phyloP scores from a whole-genome alignment of 495 filamentous ascomycete genomes.

The Daldinia loculata region DNA sequence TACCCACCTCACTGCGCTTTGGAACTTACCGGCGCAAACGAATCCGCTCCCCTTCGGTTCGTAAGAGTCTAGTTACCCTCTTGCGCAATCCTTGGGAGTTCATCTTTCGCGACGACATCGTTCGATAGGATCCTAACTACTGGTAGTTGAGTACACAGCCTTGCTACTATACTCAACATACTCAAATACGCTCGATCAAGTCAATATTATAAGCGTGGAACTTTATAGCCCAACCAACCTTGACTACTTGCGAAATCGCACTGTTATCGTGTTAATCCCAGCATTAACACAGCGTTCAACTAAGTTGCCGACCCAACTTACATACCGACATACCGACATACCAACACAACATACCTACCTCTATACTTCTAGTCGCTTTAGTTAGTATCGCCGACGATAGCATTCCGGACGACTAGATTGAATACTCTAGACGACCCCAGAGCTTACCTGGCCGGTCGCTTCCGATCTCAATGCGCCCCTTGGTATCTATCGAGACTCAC shows the following conservation, averaged over 20 bases:
- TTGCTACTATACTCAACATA: slow-evolving; percentile 8
- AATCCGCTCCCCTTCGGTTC: neutral
- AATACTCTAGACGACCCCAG: slow-evolving; percentile 29
- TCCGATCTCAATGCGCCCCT: slow-evolving; percentile 54
- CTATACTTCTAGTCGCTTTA: neutral
- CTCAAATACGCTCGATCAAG: slow-evolving; percentile 1
- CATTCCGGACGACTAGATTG: slow-evolving; percentile 9
- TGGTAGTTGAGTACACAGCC: slow-evolving; percentile 10
- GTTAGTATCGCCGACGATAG: slow-evolving; percentile 3
- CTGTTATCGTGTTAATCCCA: neutral
- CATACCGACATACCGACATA: neutral
- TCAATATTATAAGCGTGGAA: slow-evolving; percentile 13
- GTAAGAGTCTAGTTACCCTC: slow-evolving; percentile 1
- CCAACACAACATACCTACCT: neutral
- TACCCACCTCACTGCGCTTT: slow-evolving; percentile 14
- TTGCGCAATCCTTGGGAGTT: slow-evolving; percentile 4
- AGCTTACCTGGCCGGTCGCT: slow-evolving; percentile 29
- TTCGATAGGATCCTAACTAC: slow-evolving; percentile 14
- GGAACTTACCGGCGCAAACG: slow-evolving; percentile 10
- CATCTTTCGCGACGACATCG: slow-evolving; percentile 16
- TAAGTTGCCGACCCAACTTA: neutral
- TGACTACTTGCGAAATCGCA: neutral
- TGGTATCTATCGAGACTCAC: slow-evolving; percentile 63
- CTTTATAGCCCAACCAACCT: neutral
- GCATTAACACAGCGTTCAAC: neutral